Base-by-base conservation (phyloP, 2,329 filamentous ascomycete species). In the Fusarium sambucinum region DNA sequence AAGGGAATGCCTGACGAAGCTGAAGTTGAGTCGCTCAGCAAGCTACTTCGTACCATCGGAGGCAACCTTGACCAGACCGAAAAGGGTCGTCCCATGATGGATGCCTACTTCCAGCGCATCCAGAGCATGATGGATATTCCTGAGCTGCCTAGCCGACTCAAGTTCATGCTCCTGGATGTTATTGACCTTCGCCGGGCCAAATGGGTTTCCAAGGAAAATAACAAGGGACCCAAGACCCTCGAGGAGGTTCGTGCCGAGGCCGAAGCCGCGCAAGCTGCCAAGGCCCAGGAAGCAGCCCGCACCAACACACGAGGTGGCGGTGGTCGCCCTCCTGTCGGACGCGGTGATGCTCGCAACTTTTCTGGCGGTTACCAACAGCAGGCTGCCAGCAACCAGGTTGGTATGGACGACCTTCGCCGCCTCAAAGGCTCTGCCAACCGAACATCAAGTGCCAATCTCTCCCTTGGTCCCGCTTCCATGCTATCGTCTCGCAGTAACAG, bases 201-300 rank as follows among this genome's bases (percentile, higher is more conserved):
- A 77, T 99, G 96, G 96, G 80, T 86, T 64, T 94, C 93, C 59
- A 97, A 97, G 85, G 93, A 97, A 77, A 83, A 84, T 55, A 92
- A 94, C 82, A 98, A 98, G 85, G 96, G 96, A 37, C 96, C 96
- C 61, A 97, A 97, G 89, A 99, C 96, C 11, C 91, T 99, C 54
- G 89, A 94, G 6, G 92, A 98, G 82, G 92, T 99, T 71, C 92
- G 94, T 77, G 91, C 90, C 72, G 91, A 93, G 81, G 87, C 87
- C 61, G 92, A 94, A 81, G 93, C 93, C 70, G 86, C 88, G 54
- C 91, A 90, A 66, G 92, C 91, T 44, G 89, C 92, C 71, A 94
- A 95, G 81, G 93, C 93, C 63, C 91, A 91, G 56, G 94, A 97
- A 78, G 84, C 81, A 52, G 86, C 86, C 44, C 82, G 86, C 66